A percentile compares a stretch with the other conserved stretches of the same genome.
phyloP scores from a whole-genome alignment of 495 filamentous ascomycete genomes.

The Filosporella fistucella region DNA sequence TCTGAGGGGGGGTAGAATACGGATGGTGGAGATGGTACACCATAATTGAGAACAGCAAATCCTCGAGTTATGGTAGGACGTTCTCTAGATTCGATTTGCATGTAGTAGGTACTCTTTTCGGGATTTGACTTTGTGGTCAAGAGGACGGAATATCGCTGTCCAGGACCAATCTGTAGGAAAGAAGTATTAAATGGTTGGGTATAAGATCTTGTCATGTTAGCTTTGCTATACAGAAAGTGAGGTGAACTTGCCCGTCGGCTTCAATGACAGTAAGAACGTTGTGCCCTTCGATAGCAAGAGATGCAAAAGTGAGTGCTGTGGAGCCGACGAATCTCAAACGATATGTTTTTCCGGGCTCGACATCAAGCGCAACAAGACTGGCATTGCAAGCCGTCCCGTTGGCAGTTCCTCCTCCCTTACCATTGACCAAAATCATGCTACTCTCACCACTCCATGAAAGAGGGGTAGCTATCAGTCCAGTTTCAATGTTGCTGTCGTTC shows the following conservation, averaged over 20 bases:
- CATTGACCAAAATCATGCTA: conserved; percentile 47
- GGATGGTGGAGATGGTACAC: conserved; percentile 7
- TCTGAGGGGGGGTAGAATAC: conserved; percentile 28
- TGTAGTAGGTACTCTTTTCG: conserved; percentile 39
- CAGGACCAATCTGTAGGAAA: conserved; percentile 47
- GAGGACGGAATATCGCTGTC: conserved; percentile 53
- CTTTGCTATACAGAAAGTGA: background rate
- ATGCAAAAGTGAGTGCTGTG: conserved; percentile 45
- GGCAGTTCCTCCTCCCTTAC: conserved; percentile 28
- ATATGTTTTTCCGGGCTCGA: conserved; percentile 54
- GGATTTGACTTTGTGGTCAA: conserved; percentile 39
- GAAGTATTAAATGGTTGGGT: conserved; percentile 41
- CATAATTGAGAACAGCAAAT: conserved; percentile 51
- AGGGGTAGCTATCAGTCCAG: conserved; percentile 30
- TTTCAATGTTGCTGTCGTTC: conserved; percentile 36
- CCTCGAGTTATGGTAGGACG: conserved; percentile 37
- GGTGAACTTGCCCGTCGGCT: conserved; percentile 42
- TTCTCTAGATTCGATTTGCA: conserved; percentile 49
- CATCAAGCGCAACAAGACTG: conserved; percentile 42
- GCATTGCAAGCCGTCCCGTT: conserved; percentile 36
- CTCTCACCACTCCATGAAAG: conserved; percentile 44
- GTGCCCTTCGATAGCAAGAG: conserved; percentile 48
- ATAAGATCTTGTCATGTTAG: conserved; percentile 32
- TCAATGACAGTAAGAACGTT: conserved; percentile 44
- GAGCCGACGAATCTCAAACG: conserved; percentile 50